Evolutionary conservation across 2,329 filamentous ascomycete genomes (phyloP), one percentile per base, ranked within the genome.

Genomic region (Fusarium verticillioides): DNA sequence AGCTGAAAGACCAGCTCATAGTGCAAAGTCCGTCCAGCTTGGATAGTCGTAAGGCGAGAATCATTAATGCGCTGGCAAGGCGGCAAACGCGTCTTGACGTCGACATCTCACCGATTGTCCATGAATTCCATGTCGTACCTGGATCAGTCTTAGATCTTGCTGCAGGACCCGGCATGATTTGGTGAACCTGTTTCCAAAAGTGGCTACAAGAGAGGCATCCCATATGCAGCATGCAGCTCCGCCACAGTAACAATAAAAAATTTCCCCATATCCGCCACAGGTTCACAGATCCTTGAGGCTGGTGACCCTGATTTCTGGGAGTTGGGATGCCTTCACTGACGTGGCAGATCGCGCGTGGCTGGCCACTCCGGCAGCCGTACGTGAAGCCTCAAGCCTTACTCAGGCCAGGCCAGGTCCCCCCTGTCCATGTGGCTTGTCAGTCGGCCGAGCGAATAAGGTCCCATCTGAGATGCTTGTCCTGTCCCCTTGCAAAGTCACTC

Each of bases 271-370:
- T 10, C 58, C 71, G 69, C 73, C 72, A 75, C 73, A 72, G 49
- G 52, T 47, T 70, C 67, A 49, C 69, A 49, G 63, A 73, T 73
- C 39, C 59, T 72, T 82, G 82, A 83, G 83, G 82, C 83, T 84
- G 78, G 82, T 72, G 76, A 32, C 66, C 64, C 53, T 62, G 70
- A 34, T 62, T 72, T 56, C 57, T 60, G 46, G 52, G 53, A 63
- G 42, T 61, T 57, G 58, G 47, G 40, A 39, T 46, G 64, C 42
- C 66, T 70, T 70, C 58, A 62, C 75, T 83, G 83, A 85, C 84
- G 84, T 85, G 84, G 83, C 84, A 83, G 70, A 63, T 76, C 67
- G 74, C 74, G 71, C 79, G 79, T 80, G 78, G 80, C 80, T 80
- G 78, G 72, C 70, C 69, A 71, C 67, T 70, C 72, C 76, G 72